phyloP scores from a whole-genome alignment of 768 basidiomycete species.

The Xerocomus spinulosus region DNA sequence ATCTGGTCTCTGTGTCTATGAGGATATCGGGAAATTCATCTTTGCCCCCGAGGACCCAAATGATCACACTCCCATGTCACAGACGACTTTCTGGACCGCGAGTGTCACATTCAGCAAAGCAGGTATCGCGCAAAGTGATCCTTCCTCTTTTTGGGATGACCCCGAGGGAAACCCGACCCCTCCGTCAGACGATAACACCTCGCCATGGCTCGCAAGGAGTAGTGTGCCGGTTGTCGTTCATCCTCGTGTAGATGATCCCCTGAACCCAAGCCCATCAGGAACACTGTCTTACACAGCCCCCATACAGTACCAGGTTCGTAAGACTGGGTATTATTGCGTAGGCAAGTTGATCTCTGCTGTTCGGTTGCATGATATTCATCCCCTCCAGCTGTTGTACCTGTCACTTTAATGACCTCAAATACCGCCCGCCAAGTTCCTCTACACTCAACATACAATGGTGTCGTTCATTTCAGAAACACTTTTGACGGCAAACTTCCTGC shows the following conservation, averaged over 20 bases:
- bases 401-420: conserved; percentile 60
- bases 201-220: conserved; percentile 44
- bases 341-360: conserved; percentile 47
- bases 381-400: conserved; percentile 72
- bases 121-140: conserved; percentile 4
- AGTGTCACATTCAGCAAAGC: conserved; percentile 58
- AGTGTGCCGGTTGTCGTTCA: conserved; percentile 7
- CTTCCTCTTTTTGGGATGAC: conserved; percentile 52
- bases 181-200: conserved; percentile 42
- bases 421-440: conserved; percentile 39
- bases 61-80: conserved; percentile 50
- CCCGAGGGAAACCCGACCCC: conserved; percentile 56
- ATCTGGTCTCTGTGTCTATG: conserved; percentile 61
- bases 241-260: conserved; percentile 21
- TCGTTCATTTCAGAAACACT: conserved; percentile 80
- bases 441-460: conserved; percentile 77
- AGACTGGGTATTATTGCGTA: conserved; percentile 95
- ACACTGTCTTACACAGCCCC: conserved; percentile 59
- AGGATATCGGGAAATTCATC: conserved; percentile 87
- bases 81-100: conserved; percentile 87
- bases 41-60: conserved; percentile 54
- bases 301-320: conserved; percentile 76
- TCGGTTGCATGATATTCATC: conserved; percentile 1
- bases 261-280: conserved; percentile 48
- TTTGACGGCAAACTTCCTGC: conserved; percentile 89